A percentile compares a stretch with the other conserved stretches of the same genome.
phyloP scores from a whole-genome alignment of 495 filamentous ascomycete genomes.

The Astrothelium subdiscretum region DNA sequence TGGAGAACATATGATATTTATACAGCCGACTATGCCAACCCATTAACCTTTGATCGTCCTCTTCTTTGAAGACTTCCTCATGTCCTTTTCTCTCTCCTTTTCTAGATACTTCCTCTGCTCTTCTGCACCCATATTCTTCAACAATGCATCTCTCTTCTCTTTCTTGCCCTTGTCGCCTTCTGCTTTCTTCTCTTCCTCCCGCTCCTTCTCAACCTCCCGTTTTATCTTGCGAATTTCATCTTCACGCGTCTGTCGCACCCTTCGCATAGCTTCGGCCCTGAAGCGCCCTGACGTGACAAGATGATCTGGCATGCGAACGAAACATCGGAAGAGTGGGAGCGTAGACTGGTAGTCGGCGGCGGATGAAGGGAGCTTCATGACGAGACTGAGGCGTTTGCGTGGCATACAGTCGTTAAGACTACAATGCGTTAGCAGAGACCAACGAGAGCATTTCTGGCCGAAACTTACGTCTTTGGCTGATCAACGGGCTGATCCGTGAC shows the following conservation, averaged over 20 bases:
- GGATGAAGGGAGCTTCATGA: slow-evolving; percentile 54
- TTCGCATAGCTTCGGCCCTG: slow-evolving; percentile 79
- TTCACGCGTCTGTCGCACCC: slow-evolving; percentile 68
- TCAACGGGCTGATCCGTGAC: slow-evolving; percentile 84
- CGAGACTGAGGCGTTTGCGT: slow-evolving; percentile 75
- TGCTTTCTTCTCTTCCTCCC: slow-evolving; percentile 73
- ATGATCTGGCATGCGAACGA: slow-evolving; percentile 71
- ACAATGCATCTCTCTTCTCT: slow-evolving; percentile 74
- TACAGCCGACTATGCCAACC: too few relatives aligned
- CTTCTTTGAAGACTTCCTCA: slow-evolving; percentile 37
- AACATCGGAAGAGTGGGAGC: slow-evolving; percentile 66
- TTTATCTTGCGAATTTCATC: slow-evolving; percentile 70
- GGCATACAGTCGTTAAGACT: slow-evolving; percentile 79
- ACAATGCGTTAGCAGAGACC: background rate
- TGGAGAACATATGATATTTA: too few relatives aligned
- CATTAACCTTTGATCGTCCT: slow-evolving; percentile 13
- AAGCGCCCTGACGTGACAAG: slow-evolving; percentile 70
- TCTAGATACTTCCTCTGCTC: slow-evolving; percentile 94
- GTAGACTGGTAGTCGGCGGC: slow-evolving; percentile 52
- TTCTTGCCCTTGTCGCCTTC: slow-evolving; percentile 81
- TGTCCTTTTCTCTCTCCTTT: slow-evolving; percentile 74
- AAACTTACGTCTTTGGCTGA: slow-evolving; percentile 70
- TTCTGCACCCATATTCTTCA: slow-evolving; percentile 77
- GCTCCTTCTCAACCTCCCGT: slow-evolving; percentile 77
- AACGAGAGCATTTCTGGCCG: background rate